phyloP scores from a whole-genome alignment of 2,329 filamentous ascomycete species.

The Grosmannia huntii region DNA sequence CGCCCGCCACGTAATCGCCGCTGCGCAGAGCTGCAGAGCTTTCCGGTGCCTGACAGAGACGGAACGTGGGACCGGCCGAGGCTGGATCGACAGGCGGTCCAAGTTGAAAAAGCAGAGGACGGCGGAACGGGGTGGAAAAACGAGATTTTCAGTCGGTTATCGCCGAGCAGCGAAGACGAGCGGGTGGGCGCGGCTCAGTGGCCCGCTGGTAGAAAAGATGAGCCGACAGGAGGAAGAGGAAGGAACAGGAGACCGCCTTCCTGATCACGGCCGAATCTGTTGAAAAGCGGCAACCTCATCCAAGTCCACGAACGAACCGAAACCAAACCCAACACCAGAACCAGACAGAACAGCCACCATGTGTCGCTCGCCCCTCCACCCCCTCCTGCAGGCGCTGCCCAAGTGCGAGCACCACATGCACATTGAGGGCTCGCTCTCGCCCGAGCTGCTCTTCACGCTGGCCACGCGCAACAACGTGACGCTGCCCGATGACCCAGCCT shows the following conservation, averaged over 20 bases:
- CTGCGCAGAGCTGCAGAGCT: too few relatives aligned
- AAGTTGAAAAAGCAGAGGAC: background rate
- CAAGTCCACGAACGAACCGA: background rate
- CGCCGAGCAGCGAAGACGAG: background rate
- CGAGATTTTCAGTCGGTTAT: background rate
- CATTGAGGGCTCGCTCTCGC: slow-evolving; percentile 62
- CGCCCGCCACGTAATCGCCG: too few relatives aligned
- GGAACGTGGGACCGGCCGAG: too few relatives aligned
- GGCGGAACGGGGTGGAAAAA: background rate
- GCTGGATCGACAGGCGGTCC: background rate
- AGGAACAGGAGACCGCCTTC: too few relatives aligned
- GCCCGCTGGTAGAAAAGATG: background rate
- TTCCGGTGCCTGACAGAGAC: too few relatives aligned
- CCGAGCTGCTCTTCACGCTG: slow-evolving; percentile 56
- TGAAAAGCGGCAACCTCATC: too few relatives aligned
- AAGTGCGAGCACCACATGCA: slow-evolving; percentile 79
- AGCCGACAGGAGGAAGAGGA: too few relatives aligned
- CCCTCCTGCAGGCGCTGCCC: slow-evolving; percentile 52
- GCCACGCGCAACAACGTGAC: slow-evolving; percentile 52
- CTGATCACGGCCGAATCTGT: too few relatives aligned
- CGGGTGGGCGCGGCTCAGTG: background rate
- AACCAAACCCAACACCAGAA: background rate
- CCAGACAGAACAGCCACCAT: slow-evolving; percentile 21
- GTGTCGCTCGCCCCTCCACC: slow-evolving; percentile 42
- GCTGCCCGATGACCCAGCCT: slow-evolving; percentile 51